Percentiles rank a stretch among this genome's conserved stretches.
These are phyloP conservation scores for Pythium coloratum DNA, from an alignment of 352 stramenopile species.

Conservation along the genomic window DNA sequence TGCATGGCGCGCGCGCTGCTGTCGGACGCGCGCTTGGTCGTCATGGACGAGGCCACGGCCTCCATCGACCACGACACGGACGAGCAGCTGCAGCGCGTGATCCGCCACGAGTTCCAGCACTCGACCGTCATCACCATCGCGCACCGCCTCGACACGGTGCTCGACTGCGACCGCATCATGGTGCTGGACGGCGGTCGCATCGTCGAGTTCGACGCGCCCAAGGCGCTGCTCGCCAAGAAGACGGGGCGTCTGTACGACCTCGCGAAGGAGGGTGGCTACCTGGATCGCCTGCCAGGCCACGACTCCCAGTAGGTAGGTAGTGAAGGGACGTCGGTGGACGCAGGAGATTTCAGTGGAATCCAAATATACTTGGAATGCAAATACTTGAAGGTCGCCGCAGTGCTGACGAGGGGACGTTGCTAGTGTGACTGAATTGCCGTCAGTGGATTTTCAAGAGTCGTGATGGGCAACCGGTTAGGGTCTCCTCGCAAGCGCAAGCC, in stretches of 20 bases:
- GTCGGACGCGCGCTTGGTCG: slow-evolving; percentile 80
- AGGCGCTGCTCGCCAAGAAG: slow-evolving; percentile 48
- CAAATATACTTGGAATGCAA: too few relatives aligned
- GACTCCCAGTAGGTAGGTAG: not conserved
- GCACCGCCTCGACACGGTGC: slow-evolving; percentile 96
- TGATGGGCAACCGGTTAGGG: slow-evolving; percentile 34
- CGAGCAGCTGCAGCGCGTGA: slow-evolving; percentile 64
- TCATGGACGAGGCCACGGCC: slow-evolving; percentile 85
- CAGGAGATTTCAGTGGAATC: too few relatives aligned
- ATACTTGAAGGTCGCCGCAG: too few relatives aligned
- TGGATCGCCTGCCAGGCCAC: slow-evolving; percentile 34
- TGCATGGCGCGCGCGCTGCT: slow-evolving; percentile 95
- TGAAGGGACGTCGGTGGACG: too few relatives aligned
- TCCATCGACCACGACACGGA: slow-evolving; percentile 86
- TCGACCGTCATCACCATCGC: slow-evolving; percentile 97
- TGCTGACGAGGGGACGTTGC: too few relatives aligned
- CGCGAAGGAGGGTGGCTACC: slow-evolving; percentile 41
- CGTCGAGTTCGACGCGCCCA: slow-evolving; percentile 83
- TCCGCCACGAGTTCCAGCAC: slow-evolving; percentile 85
- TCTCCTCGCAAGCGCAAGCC: slow-evolving; percentile 18
- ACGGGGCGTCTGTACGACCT: slow-evolving; percentile 42
- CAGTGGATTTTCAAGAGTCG: slow-evolving; percentile 4
- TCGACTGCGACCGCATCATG: slow-evolving; percentile 96
- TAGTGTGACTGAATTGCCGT: not conserved
- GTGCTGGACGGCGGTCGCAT: slow-evolving; percentile 93